Evolutionary conservation across 2,329 filamentous ascomycete species (phyloP).

Genomic region (Ceratocystiopsis minuta): DNA sequence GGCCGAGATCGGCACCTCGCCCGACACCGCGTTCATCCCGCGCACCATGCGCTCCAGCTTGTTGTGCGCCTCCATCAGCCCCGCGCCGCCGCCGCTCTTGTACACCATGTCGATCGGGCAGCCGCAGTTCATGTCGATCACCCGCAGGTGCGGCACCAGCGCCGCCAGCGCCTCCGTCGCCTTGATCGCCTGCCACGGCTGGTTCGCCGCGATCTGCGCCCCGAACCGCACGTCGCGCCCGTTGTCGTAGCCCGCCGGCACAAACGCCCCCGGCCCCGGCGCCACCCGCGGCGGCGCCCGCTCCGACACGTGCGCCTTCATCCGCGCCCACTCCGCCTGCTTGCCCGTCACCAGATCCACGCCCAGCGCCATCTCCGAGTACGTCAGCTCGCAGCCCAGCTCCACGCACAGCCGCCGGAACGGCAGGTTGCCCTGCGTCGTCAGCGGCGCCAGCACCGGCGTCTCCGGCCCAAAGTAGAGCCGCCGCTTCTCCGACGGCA

Average conservation of each 20-base stretch:
- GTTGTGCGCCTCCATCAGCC: slow-evolving; percentile 67
- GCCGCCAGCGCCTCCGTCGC: slow-evolving; percentile 64
- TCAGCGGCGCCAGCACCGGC: slow-evolving; percentile 81
- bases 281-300: slow-evolving; percentile 50
- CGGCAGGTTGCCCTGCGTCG: slow-evolving; percentile 89
- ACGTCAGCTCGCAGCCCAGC: slow-evolving; percentile 80
- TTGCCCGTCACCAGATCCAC: slow-evolving; percentile 76
- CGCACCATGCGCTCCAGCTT: slow-evolving; percentile 90
- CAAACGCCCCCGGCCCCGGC: slow-evolving; percentile 22
- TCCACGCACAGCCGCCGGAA: slow-evolving; percentile 82
- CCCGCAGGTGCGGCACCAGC: slow-evolving; percentile 64
- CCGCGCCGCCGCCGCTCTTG: slow-evolving; percentile 74
- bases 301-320: slow-evolving; percentile 84
- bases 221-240: slow-evolving; percentile 73
- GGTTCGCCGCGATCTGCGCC: slow-evolving; percentile 81
- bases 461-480: slow-evolving; percentile 92
- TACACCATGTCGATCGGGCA: slow-evolving; percentile 93
- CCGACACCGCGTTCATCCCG: slow-evolving; percentile 88
- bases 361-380: slow-evolving; percentile 96
- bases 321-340: slow-evolving; percentile 83
- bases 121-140: slow-evolving; percentile 91
- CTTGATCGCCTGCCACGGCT: slow-evolving; percentile 80
- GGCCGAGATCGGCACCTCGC: slow-evolving; percentile 77
- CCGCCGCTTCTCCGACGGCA: slow-evolving; percentile 80
- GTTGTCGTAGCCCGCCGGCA: slow-evolving; percentile 67